Conservation (phyloP, 495 filamentous ascomycete genomes). For the Xylaria flabelliformis region DNA sequence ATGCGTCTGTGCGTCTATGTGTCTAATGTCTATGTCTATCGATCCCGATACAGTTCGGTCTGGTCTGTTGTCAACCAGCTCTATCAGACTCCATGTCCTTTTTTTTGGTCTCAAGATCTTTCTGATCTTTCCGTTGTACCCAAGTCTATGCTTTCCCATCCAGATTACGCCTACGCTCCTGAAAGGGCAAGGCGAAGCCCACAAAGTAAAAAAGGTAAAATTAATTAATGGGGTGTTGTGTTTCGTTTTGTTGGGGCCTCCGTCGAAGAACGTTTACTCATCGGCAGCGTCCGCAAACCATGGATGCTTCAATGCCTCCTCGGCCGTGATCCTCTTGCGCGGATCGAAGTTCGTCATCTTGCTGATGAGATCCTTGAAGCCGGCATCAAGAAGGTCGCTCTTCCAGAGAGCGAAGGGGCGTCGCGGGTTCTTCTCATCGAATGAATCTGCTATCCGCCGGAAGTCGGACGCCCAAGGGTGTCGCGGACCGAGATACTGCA, state of each 20-base stretch:
- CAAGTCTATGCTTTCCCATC: slow-evolving; percentile 14
- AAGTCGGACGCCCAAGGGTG: slow-evolving; percentile 46
- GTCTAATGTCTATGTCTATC: slow-evolving; percentile 11
- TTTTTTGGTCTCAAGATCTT: slow-evolving; percentile 2
- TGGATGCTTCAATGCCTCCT: slow-evolving; percentile 42
- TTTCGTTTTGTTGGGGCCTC: not conserved
- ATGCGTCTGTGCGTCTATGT: slow-evolving; percentile 27
- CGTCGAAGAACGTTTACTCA: not conserved
- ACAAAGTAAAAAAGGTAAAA: not conserved
- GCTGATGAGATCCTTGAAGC: slow-evolving; percentile 49
- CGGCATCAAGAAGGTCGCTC: slow-evolving; percentile 42
- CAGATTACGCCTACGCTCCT: slow-evolving; percentile 15
- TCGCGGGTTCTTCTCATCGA: slow-evolving; percentile 44
- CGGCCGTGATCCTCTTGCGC: slow-evolving; percentile 39
- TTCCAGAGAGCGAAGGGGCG: slow-evolving; percentile 45
- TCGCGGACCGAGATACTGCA: slow-evolving; percentile 45
- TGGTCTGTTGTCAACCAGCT: not conserved
- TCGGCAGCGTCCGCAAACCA: slow-evolving; percentile 42
- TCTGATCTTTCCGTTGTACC: not conserved
- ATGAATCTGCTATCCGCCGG: slow-evolving; percentile 44
- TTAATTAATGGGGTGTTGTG: not conserved
- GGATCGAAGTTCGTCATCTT: slow-evolving; percentile 49
- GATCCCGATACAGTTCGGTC: not conserved
- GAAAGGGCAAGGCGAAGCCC: not conserved
- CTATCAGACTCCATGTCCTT: slow-evolving; percentile 16